Conservation (phyloP, 305 asterid genomes). For the Fraxinus sp. region DNA sequence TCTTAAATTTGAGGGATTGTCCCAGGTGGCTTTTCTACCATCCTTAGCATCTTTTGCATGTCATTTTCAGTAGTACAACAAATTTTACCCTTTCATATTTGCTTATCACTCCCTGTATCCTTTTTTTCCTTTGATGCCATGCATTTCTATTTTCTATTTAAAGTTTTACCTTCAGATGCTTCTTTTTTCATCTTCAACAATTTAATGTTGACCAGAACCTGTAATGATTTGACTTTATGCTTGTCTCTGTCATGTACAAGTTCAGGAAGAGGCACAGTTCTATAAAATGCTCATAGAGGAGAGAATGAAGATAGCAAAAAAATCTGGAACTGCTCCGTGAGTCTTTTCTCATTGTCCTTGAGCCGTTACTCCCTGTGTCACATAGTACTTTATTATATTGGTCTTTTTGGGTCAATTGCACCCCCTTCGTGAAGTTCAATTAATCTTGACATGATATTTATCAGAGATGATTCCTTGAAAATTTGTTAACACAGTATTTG, state of each 20-base stretch:
- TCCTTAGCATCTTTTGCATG: constrained; percentile 5
- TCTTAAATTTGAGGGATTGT: constrained; percentile 46
- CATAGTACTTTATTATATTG: not conserved
- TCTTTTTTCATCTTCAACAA: constrained; percentile 15
- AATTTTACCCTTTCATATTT: not conserved
- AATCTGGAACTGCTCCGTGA: constrained; percentile 86
- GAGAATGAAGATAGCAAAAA: constrained; percentile 84
- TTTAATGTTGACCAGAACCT: constrained; percentile 7
- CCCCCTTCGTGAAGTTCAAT: not conserved
- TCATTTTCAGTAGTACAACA: constrained; percentile 22
- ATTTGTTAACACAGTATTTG: constrained; percentile 29
- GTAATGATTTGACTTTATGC: constrained; percentile 24
- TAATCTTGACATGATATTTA: not conserved
- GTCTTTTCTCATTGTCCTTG: constrained; percentile 30
- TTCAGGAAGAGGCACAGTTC: constrained; percentile 73
- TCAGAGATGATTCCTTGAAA: not conserved
- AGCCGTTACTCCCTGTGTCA: not conserved
- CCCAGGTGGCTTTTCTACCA: constrained; percentile 42
- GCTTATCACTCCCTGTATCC: not conserved
- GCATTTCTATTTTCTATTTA: not conserved
- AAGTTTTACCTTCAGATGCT: constrained; percentile 9
- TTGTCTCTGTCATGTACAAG: constrained; percentile 1
- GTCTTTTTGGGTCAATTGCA: not conserved
- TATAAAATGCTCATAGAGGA: constrained; percentile 75
- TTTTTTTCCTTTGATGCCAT: not conserved